Evolutionary conservation across 805 yeast species (phyloP).

Genomic region (Candida khao-thaluensis): DNA sequence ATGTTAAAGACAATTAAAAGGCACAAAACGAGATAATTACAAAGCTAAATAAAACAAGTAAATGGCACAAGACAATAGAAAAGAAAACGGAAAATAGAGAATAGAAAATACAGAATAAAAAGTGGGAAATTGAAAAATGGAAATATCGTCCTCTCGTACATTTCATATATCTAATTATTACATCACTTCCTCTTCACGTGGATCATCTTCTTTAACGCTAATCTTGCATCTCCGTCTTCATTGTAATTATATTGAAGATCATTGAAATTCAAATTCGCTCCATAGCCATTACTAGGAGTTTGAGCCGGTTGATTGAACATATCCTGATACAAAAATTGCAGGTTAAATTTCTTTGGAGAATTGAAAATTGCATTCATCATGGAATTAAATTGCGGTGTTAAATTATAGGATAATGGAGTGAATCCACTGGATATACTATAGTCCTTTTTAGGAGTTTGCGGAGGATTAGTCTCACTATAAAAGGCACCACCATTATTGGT

Average conservation of each 20-base stretch:
- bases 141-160: too few species aligned
- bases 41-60: too few species aligned
- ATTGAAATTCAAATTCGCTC: conserved; percentile 4
- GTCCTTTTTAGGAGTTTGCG: conserved; percentile 40
- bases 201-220: conserved; percentile 37
- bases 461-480: conserved; percentile 19
- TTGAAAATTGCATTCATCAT: conserved; percentile 40
- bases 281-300: neutral
- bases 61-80: too few species aligned
- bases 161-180: too few species aligned
- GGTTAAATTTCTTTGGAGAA: conserved; percentile 28
- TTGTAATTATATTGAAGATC: conserved; percentile 9
- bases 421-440: conserved; percentile 27
- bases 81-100: too few species aligned
- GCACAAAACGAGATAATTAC: too few species aligned
- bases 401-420: conserved; percentile 33
- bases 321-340: conserved; percentile 23
- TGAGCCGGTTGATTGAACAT: conserved; percentile 17
- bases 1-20: too few species aligned
- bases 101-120: too few species aligned
- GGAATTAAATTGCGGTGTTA: conserved; percentile 42
- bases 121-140: too few species aligned
- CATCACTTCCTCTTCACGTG: conserved; percentile 28
- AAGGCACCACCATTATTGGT: neutral
- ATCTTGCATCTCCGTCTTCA: conserved; percentile 38